Evolutionary conservation across 306 rosid genomes (phyloP).

Genomic region (Prunus davidiana): DNA sequence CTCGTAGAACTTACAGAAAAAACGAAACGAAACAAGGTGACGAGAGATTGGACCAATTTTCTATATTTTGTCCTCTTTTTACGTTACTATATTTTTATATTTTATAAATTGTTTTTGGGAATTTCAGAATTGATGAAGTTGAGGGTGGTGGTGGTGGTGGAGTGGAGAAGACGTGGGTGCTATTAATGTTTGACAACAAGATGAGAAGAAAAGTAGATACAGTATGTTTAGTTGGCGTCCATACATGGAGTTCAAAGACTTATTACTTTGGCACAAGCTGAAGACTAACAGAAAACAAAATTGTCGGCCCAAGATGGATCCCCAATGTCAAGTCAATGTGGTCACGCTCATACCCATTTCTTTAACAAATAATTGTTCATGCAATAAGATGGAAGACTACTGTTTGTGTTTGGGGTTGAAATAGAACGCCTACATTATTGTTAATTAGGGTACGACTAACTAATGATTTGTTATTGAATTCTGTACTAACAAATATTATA

Average conservation of each 20-base stretch:
- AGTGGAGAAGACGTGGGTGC: not conserved
- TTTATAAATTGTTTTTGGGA: not conserved
- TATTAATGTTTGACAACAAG: not conserved
- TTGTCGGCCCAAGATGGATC: not conserved
- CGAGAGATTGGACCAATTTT: not conserved
- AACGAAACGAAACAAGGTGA: not conserved
- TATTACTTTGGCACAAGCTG: not conserved
- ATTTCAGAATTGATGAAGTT: not conserved
- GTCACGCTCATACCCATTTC: not conserved
- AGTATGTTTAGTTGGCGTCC: not conserved
- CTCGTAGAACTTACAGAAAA: not conserved
- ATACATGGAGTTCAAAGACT: not conserved
- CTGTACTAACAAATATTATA: not conserved
- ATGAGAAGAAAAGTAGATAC: not conserved
- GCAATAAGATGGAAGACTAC: conserved; percentile 4
- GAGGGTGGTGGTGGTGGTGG: not conserved
- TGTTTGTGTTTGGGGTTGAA: not conserved
- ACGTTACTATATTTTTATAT: not conserved
- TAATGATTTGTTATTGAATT: not conserved
- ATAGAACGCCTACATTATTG: not conserved
- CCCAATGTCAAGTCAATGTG: conserved; percentile 5
- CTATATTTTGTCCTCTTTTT: not conserved
- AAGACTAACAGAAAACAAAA: not conserved
- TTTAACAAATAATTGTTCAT: too few relatives aligned
- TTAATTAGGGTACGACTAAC: not conserved